A percentile compares a stretch with the other conserved stretches of the same genome.
phyloP scores from a whole-genome alignment of 495 filamentous ascomycete genomes.

The Aspergillus diversus region DNA sequence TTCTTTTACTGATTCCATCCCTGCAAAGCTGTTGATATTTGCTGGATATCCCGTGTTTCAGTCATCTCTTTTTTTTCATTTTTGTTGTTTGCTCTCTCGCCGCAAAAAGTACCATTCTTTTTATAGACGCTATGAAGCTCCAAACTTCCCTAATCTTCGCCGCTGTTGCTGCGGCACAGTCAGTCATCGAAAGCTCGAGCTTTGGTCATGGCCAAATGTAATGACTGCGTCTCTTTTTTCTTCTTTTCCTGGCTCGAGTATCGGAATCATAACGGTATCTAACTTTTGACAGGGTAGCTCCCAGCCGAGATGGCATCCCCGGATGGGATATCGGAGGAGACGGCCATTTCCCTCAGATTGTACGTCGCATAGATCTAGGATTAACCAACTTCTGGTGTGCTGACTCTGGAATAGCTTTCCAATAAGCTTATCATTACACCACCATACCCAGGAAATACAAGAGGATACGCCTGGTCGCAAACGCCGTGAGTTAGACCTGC shows the following conservation, averaged over 20 bases:
- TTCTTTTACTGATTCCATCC: conserved; percentile 1
- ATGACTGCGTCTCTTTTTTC: not conserved
- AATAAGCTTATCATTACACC: conserved; percentile 94
- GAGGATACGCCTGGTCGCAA: conserved; percentile 82
- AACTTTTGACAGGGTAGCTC: conserved; percentile 55
- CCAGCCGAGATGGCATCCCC: conserved; percentile 58
- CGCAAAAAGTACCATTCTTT: conserved; percentile 13
- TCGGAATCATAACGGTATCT: conserved; percentile 21
- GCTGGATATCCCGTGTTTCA: conserved; percentile 1
- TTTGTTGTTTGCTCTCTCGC: not conserved
- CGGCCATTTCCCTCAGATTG: conserved; percentile 68
- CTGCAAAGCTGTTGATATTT: not conserved
- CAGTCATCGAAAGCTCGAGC: conserved; percentile 67
- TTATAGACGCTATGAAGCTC: conserved; percentile 43
- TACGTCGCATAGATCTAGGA: conserved; percentile 24
- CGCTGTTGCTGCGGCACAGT: conserved; percentile 61
- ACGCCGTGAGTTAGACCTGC: conserved; percentile 50
- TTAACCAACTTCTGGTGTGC: not conserved
- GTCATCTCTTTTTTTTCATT: not conserved
- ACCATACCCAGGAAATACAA: conserved; percentile 79
- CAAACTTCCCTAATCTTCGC: conserved; percentile 51
- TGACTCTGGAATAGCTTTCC: conserved; percentile 58
- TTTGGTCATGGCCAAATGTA: conserved; percentile 76
- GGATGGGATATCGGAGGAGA: conserved; percentile 73
- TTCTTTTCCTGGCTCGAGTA: not conserved